Conservation (phyloP, 2,329 filamentous ascomycete species). For the Colletotrichum shisoi region DNA sequence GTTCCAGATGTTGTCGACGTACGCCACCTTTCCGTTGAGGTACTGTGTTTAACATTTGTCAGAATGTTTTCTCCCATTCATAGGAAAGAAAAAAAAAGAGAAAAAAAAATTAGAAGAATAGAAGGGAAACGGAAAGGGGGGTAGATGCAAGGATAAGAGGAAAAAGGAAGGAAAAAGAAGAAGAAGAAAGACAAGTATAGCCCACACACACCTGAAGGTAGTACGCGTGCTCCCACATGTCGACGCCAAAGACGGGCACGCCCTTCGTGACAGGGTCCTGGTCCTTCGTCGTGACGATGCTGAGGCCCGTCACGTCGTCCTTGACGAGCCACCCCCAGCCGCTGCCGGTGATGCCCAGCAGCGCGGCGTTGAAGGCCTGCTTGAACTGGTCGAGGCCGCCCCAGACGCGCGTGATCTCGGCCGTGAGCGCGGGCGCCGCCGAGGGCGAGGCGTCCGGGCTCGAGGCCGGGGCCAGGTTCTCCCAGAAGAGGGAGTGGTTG, state of each 20-base stretch:
- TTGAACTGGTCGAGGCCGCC: constrained; percentile 73
- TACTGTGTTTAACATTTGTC: constrained; percentile 58
- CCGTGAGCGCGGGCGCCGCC: constrained; percentile 64
- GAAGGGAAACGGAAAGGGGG: too few species aligned
- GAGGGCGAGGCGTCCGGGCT: constrained; percentile 65
- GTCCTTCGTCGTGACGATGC: constrained; percentile 83
- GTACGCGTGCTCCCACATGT: constrained; percentile 96
- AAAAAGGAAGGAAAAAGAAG: too few species aligned
- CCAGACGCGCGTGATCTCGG: constrained; percentile 71
- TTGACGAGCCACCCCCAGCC: constrained; percentile 90
- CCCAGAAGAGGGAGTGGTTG: constrained; percentile 94
- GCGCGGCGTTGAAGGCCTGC: constrained; percentile 68
- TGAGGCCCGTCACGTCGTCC: constrained; percentile 65
- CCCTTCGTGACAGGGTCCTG: constrained; percentile 76
- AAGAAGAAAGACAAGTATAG: not conserved
- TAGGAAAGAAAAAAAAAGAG: too few species aligned
- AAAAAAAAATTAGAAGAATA: too few species aligned
- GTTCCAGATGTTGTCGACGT: constrained; percentile 79
- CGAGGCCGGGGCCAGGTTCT: constrained; percentile 73
- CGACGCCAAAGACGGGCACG: constrained; percentile 77
- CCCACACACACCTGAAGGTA: constrained; percentile 72
- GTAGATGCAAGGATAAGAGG: too few species aligned
- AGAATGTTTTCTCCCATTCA: too few species aligned
- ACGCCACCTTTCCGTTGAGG: constrained; percentile 76
- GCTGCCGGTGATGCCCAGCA: constrained; percentile 79